A percentile compares a stretch with the other conserved stretches of the same genome.
Evolutionary conservation across 2,329 filamentous ascomycete genomes (phyloP).

Genomic region (Fusarium heterosporum): DNA sequence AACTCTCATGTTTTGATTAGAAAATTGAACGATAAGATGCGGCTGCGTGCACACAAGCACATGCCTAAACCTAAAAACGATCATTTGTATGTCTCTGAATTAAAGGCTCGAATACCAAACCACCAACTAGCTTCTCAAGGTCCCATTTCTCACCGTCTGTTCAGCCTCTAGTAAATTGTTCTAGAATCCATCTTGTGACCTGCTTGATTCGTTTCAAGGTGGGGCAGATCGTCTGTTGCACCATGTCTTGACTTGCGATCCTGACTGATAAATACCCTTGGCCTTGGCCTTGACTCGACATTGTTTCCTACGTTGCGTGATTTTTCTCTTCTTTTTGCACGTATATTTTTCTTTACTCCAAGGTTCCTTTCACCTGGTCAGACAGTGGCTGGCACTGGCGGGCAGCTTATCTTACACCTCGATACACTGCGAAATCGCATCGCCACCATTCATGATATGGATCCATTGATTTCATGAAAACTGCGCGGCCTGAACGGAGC

Average conservation of each 20-base stretch:
- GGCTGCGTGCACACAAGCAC: too few species aligned
- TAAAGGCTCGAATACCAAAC: neutral
- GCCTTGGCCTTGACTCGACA: conserved; percentile 8
- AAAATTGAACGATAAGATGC: too few species aligned
- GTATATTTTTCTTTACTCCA: neutral
- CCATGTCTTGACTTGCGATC: conserved; percentile 26
- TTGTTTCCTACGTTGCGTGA: conserved; percentile 5
- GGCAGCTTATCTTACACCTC: conserved; percentile 24
- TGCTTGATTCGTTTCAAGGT: conserved; percentile 38
- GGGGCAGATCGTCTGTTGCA: conserved; percentile 39
- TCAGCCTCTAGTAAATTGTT: conserved; percentile 6
- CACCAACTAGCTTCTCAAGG: neutral
- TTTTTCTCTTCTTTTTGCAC: conserved; percentile 6
- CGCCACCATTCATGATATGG: conserved; percentile 32
- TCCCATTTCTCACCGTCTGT: conserved; percentile 33
- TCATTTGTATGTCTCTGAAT: neutral
- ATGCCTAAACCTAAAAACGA: neutral
- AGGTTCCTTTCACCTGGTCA: too few species aligned
- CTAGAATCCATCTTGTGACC: conserved; percentile 39
- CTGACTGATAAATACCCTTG: conserved; percentile 34
- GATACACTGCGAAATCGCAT: conserved; percentile 25
- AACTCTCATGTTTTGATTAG: neutral
- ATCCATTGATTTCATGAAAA: conserved; percentile 32
- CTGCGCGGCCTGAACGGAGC: conserved; percentile 19
- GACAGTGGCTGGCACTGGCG: neutral